Conservation (phyloP, 2,329 filamentous ascomycete genomes). For the Falciphora oryzae region DNA sequence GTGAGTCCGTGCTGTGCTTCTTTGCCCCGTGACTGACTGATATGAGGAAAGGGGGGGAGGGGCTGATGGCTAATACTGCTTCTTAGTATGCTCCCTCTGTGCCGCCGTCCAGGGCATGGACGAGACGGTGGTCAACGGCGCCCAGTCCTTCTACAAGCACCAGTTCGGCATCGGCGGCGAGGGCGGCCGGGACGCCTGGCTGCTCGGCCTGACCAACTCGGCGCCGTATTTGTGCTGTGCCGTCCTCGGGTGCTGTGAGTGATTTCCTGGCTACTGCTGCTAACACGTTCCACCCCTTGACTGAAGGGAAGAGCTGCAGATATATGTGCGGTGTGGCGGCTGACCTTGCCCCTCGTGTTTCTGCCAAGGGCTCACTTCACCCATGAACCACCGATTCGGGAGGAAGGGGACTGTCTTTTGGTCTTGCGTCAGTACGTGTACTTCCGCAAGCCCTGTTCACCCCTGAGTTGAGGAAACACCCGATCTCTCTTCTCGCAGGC, state of each 20-base stretch:
- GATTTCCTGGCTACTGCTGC: not conserved
- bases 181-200: slow-evolving; percentile 18
- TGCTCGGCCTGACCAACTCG: slow-evolving; percentile 50
- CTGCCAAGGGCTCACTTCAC: slow-evolving; percentile 47
- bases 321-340: too few relatives aligned
- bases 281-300: not conserved
- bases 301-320: not conserved
- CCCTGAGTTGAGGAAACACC: too few relatives aligned
- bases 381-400: slow-evolving; percentile 65
- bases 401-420: slow-evolving; percentile 67
- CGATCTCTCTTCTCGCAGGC: not conserved
- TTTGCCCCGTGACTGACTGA: not conserved
- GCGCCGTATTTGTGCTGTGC: slow-evolving; percentile 62
- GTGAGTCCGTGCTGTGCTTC: not conserved
- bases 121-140: slow-evolving; percentile 64
- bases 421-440: slow-evolving; percentile 42
- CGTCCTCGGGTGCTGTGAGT: slow-evolving; percentile 57
- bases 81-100: slow-evolving; percentile 56
- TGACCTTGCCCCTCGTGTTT: too few relatives aligned
- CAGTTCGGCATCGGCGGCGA: slow-evolving; percentile 55
- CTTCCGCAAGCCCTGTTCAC: not conserved
- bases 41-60: too few relatives aligned
- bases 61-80: too few relatives aligned
- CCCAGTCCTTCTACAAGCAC: slow-evolving; percentile 50
- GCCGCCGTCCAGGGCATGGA: slow-evolving; percentile 70